These are phyloP conservation scores for Pyrenochaeta sp. DNA, from an alignment of 2,329 filamentous ascomycete species.

Conservation along the genomic window DNA sequence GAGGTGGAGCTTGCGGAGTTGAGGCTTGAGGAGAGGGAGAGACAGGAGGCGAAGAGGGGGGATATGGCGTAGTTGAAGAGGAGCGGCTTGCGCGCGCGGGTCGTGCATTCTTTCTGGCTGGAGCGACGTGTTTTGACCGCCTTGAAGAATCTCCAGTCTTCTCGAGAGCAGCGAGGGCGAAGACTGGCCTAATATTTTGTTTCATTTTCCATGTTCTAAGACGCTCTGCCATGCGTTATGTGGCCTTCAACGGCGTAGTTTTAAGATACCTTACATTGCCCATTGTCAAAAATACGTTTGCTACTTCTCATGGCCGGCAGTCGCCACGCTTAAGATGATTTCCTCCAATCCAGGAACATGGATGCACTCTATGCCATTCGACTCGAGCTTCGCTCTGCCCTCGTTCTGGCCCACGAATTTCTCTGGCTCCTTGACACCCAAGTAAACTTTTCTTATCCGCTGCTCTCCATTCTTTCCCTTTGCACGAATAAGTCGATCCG, in stretches of 20 bases:
- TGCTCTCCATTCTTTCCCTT: constrained; percentile 54
- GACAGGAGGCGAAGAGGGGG: constrained; percentile 81
- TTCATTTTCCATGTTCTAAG: background rate
- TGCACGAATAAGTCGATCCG: constrained; percentile 74
- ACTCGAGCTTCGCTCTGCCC: constrained; percentile 73
- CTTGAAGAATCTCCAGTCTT: too few species aligned
- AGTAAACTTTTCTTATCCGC: constrained; percentile 78
- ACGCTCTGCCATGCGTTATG: too few species aligned
- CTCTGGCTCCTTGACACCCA: constrained; percentile 87
- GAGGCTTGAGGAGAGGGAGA: constrained; percentile 77
- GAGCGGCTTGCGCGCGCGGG: background rate
- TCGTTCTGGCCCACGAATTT: constrained; percentile 87
- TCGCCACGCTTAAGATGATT: constrained; percentile 83
- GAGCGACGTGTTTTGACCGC: too few species aligned
- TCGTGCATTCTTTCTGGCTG: background rate
- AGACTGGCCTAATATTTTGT: too few species aligned
- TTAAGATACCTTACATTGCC: background rate
- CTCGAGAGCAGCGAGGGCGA: too few species aligned
- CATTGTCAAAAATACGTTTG: background rate
- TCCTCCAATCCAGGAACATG: constrained; percentile 78
- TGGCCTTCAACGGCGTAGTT: background rate
- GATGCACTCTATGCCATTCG: constrained; percentile 75
- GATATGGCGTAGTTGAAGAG: constrained; percentile 71
- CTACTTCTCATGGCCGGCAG: constrained; percentile 72
- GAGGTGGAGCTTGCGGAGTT: constrained; percentile 66